Conservation (phyloP, 2,329 filamentous ascomycete species). For the Plenodomus lindquistii region DNA sequence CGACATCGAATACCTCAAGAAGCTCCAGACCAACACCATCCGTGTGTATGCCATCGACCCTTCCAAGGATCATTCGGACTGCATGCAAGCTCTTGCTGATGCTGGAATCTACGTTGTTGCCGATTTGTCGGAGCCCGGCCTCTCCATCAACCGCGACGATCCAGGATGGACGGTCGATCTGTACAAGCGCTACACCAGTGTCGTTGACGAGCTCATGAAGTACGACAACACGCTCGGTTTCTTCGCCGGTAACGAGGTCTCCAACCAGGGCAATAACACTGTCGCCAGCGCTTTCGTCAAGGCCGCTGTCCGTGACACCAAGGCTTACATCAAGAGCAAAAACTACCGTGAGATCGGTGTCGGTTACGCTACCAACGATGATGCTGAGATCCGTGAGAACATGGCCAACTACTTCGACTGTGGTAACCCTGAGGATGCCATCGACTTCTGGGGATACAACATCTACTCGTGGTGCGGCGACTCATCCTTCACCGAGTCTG, state of each 20-base stretch:
- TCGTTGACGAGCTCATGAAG: conserved; percentile 78
- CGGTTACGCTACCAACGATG: conserved; percentile 95
- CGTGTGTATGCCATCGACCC: conserved; percentile 94
- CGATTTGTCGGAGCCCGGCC: conserved; percentile 79
- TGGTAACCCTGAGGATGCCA: conserved; percentile 64
- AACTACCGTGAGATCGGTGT: conserved; percentile 80
- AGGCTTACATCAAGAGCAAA: conserved; percentile 85
- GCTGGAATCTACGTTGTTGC: conserved; percentile 95
- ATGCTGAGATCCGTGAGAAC: conserved; percentile 76
- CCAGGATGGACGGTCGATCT: conserved; percentile 79
- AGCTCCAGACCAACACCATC: conserved; percentile 82
- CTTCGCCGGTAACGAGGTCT: conserved; percentile 98
- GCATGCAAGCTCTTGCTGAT: conserved; percentile 80
- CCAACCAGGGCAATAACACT: conserved; percentile 87
- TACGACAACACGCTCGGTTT: conserved; percentile 95
- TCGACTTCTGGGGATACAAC: conserved; percentile 99
- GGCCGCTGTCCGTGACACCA: conserved; percentile 94
- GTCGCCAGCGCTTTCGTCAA: conserved; percentile 92
- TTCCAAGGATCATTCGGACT: conserved; percentile 72
- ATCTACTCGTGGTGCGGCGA: conserved; percentile 99
- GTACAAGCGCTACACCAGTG: conserved; percentile 78
- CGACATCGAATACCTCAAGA: conserved; percentile 78
- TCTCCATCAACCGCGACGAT: conserved; percentile 82
- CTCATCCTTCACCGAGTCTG: conserved; percentile 74
- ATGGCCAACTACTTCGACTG: conserved; percentile 97